A percentile compares a stretch with the other conserved stretches of the same genome.
Conservation (phyloP, 2,329 filamentous ascomycete genomes). For the Penicillium brasilianum region DNA sequence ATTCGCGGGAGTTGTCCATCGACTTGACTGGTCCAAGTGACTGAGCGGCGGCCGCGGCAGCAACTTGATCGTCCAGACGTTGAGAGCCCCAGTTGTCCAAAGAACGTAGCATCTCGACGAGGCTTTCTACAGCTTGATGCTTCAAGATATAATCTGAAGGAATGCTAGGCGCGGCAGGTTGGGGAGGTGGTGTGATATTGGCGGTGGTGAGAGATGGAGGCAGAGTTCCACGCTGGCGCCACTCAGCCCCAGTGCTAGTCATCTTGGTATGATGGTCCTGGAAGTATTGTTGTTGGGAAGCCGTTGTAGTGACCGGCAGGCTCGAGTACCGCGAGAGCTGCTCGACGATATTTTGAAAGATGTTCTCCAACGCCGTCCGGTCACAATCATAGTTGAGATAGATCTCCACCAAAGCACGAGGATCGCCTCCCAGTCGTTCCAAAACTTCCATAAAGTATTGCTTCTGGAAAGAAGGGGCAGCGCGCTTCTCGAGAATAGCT, state of each 20-base stretch:
- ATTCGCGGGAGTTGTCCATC: slow-evolving; percentile 68
- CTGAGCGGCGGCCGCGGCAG: slow-evolving; percentile 48
- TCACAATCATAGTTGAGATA: slow-evolving; percentile 99
- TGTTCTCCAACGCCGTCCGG: slow-evolving; percentile 87
- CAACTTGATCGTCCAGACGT: slow-evolving; percentile 58
- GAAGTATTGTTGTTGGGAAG: slow-evolving; percentile 81
- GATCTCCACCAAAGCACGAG: slow-evolving; percentile 86
- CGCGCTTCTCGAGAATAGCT: slow-evolving; percentile 84
- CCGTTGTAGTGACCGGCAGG: slow-evolving; percentile 73
- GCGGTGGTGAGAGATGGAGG: slow-evolving; percentile 85
- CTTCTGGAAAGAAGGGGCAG: slow-evolving; percentile 87
- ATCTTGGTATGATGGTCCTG: slow-evolving; percentile 74
- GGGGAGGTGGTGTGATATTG: slow-evolving; percentile 64
- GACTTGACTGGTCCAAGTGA: slow-evolving; percentile 54
- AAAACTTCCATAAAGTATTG: slow-evolving; percentile 87
- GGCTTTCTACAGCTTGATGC: slow-evolving; percentile 81
- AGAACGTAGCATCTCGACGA: slow-evolving; percentile 87
- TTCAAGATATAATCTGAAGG: slow-evolving; percentile 92
- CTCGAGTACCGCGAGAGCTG: slow-evolving; percentile 88
- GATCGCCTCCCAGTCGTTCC: slow-evolving; percentile 81
- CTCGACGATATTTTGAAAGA: slow-evolving; percentile 93
- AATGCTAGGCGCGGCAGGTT: slow-evolving; percentile 63
- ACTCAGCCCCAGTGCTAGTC: slow-evolving; percentile 68
- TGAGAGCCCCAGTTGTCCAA: slow-evolving; percentile 92
- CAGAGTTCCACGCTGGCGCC: slow-evolving; percentile 83